These are phyloP conservation scores for Penicillium sp. DNA, from an alignment of 2,329 filamentous ascomycete species.

Conservation along the genomic window DNA sequence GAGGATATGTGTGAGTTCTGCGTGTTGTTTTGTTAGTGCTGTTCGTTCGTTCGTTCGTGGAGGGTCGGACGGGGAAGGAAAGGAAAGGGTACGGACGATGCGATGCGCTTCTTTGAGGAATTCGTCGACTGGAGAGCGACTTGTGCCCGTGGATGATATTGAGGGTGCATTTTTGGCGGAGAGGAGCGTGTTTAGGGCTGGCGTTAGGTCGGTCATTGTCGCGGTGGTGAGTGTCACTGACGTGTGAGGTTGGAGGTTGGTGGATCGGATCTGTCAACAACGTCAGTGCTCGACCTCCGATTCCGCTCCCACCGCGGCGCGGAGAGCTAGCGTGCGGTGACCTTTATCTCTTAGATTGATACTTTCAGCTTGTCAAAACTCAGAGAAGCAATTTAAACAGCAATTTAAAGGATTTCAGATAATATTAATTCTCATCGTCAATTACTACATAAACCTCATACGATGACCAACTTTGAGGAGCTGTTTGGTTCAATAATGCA, in stretches of 20 bases:
- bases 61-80: background rate
- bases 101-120: conserved; percentile 94
- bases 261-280: conserved; percentile 14
- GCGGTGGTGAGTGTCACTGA: conserved; percentile 7
- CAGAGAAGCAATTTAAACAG: too few relatives aligned
- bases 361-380: too few relatives aligned
- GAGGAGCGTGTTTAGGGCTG: conserved; percentile 41
- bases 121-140: conserved; percentile 64
- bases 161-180: conserved; percentile 37
- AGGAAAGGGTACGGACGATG: conserved; percentile 70
- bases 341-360: too few relatives aligned
- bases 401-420: too few relatives aligned
- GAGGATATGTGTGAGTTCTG: conserved; percentile 85
- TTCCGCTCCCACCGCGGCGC: background rate
- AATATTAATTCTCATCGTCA: too few relatives aligned
- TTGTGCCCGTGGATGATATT: conserved; percentile 29
- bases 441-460: too few relatives aligned
- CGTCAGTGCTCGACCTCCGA: background rate
- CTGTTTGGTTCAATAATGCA: background rate
- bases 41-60: background rate
- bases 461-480: background rate
- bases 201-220: conserved; percentile 49
- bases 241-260: conserved; percentile 7
- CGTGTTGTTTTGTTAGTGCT: background rate
- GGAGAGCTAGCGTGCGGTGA: too few relatives aligned